These are phyloP conservation scores for Lentinula raphanica DNA, from an alignment of 768 basidiomycete species.

Conservation along the genomic window DNA sequence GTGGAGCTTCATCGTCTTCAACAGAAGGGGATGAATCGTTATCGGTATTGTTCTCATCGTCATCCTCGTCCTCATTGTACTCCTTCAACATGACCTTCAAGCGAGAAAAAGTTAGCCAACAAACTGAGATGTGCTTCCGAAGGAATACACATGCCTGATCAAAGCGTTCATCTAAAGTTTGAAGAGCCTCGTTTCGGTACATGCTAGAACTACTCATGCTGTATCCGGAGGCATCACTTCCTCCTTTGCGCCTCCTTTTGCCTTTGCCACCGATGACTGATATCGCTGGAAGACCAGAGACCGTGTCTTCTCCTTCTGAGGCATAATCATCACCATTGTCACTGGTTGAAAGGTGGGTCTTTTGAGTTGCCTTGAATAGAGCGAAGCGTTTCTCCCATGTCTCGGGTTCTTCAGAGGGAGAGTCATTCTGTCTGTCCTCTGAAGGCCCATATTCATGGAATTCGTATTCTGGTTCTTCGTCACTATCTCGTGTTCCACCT, in stretches of 20 bases:
- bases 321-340: slow-evolving; percentile 48
- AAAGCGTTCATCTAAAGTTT: slow-evolving; percentile 88
- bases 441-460: slow-evolving; percentile 53
- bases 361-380: slow-evolving; percentile 62
- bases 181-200: slow-evolving; percentile 85
- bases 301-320: slow-evolving; percentile 77
- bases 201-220: slow-evolving; percentile 97
- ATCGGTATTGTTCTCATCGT: slow-evolving; percentile 39
- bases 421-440: slow-evolving; percentile 19
- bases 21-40: slow-evolving; percentile 32
- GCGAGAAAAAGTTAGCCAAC: neutral
- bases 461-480: slow-evolving; percentile 61
- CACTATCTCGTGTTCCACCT: slow-evolving; percentile 61
- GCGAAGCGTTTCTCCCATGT: slow-evolving; percentile 80
- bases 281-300: slow-evolving; percentile 66
- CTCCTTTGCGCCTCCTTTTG: slow-evolving; percentile 63
- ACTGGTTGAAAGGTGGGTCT: slow-evolving; percentile 25
- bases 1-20: slow-evolving; percentile 58
- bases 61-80: slow-evolving; percentile 53
- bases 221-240: slow-evolving; percentile 88
- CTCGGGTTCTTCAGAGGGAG: slow-evolving; percentile 28
- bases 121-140: neutral
- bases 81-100: slow-evolving; percentile 69
- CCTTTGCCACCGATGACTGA: slow-evolving; percentile 76
- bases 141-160: slow-evolving; percentile 63